phyloP scores from a whole-genome alignment of 1,284 basidiomycete species.

The Phylloboletellus chloephorus region DNA sequence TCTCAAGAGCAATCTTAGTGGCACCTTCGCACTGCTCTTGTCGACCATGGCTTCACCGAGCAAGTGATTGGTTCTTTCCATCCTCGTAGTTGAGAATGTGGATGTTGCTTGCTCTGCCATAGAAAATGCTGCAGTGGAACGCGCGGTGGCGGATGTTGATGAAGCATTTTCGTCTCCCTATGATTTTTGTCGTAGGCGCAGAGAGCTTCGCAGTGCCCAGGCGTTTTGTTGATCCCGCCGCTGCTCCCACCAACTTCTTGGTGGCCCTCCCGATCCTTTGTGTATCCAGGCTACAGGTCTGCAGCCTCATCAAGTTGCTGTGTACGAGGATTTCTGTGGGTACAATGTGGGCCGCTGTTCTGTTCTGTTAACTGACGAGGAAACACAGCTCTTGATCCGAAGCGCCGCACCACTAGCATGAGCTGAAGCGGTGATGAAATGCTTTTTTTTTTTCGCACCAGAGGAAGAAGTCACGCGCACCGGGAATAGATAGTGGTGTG shows the following conservation, averaged over 20 bases:
- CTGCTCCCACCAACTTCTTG: slow-evolving; percentile 70
- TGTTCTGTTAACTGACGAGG: slow-evolving; percentile 7
- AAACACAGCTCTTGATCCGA: slow-evolving; percentile 47
- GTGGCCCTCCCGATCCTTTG: slow-evolving; percentile 85
- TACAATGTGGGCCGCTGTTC: slow-evolving; percentile 2
- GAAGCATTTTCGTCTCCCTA: slow-evolving; percentile 83
- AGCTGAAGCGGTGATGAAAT: no score
- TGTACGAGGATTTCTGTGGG: slow-evolving; percentile 94
- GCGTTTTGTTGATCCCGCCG: slow-evolving; percentile 85
- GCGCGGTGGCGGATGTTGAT: slow-evolving; percentile 93
- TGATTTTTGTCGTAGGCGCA: slow-evolving; percentile 80
- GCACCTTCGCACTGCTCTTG: slow-evolving; percentile 79
- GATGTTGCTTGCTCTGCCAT: slow-evolving; percentile 93
- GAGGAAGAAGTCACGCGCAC: no score
- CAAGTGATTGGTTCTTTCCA: slow-evolving; percentile 63
- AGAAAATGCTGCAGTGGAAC: slow-evolving; percentile 97
- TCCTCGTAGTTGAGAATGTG: slow-evolving; percentile 90
- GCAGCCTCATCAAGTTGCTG: slow-evolving; percentile 75
- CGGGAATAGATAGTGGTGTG: no score
- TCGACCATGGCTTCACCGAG: slow-evolving; percentile 86
- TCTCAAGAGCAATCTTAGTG: slow-evolving; percentile 87
- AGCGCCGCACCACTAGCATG: slow-evolving; percentile 41
- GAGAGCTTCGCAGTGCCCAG: slow-evolving; percentile 71
- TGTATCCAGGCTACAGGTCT: slow-evolving; percentile 83
- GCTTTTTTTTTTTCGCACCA: no score